These are phyloP conservation scores for Diaporthe caulivora DNA, from an alignment of 2,329 filamentous ascomycete species.

Conservation along the genomic window DNA sequence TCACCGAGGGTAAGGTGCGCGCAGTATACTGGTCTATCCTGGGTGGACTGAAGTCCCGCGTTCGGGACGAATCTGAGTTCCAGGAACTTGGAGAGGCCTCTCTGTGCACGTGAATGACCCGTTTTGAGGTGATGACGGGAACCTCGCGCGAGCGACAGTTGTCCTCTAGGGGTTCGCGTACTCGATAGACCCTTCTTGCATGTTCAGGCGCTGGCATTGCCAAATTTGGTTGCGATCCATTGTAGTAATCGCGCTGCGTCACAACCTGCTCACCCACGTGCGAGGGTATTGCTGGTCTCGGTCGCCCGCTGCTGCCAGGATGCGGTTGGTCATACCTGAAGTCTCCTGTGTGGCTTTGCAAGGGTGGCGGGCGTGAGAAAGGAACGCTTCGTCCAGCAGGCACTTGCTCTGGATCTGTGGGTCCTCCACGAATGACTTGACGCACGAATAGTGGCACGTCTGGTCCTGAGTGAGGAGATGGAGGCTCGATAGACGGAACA, in stretches of 20 bases:
- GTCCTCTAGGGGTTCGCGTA: constrained; percentile 34
- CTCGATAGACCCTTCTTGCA: constrained; percentile 31
- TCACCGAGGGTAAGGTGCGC: background rate
- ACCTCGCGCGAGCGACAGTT: background rate
- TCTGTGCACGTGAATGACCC: constrained; percentile 34
- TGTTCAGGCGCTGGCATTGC: constrained; percentile 24
- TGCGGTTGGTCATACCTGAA: constrained; percentile 13
- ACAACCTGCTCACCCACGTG: constrained; percentile 7
- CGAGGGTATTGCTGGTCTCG: constrained; percentile 13
- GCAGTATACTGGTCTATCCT: constrained; percentile 14
- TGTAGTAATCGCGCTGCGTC: constrained; percentile 14
- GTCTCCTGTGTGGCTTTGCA: constrained; percentile 7
- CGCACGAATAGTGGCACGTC: constrained; percentile 34
- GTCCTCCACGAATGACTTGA: constrained; percentile 32
- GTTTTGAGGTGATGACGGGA: constrained; percentile 24
- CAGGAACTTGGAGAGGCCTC: constrained; percentile 6
- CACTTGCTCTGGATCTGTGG: constrained; percentile 39
- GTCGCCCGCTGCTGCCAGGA: constrained; percentile 7
- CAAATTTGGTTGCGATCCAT: constrained; percentile 16
- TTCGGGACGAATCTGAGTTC: constrained; percentile 18
- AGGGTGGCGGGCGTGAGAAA: background rate
- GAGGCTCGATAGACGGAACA: constrained; percentile 61
- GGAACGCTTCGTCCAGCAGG: constrained; percentile 32
- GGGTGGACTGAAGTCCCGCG: constrained; percentile 34
- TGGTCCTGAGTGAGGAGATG: constrained; percentile 49